These are phyloP conservation scores for Alopecurus myosuroides DNA, from an alignment of 176 grass and related monocot genomes.

Conservation along the genomic window DNA sequence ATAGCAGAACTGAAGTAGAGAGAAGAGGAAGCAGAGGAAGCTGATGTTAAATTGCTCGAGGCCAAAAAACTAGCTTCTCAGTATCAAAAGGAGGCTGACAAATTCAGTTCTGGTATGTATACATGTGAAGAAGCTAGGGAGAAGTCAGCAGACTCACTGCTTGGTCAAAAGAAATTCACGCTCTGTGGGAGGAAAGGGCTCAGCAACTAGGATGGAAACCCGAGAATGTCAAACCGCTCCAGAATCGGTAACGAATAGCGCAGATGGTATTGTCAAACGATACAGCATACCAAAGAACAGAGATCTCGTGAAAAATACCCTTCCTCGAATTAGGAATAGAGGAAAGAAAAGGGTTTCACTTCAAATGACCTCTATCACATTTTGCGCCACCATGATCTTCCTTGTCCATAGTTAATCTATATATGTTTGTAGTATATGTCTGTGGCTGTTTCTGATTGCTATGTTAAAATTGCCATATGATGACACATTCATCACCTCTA, in stretches of 20 bases:
- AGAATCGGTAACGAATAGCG: neutral
- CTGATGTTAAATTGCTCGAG: constrained; percentile 72
- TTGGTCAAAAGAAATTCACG: constrained; percentile 65
- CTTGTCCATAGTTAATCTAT: constrained; percentile 10
- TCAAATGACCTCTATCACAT: neutral
- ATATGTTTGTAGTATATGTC: neutral
- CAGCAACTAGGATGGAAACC: constrained; percentile 64
- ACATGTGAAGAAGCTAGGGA: constrained; percentile 88
- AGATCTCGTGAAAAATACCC: neutral
- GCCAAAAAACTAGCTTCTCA: constrained; percentile 89
- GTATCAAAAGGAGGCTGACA: constrained; percentile 97
- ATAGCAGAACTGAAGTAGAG: constrained; percentile 71
- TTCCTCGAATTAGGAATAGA: neutral
- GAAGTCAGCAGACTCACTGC: constrained; percentile 43
- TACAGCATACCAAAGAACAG: neutral
- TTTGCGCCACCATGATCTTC: neutral
- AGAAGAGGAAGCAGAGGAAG: constrained; percentile 77
- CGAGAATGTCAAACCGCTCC: constrained; percentile 14
- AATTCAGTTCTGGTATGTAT: constrained; percentile 92
- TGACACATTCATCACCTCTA: neutral
- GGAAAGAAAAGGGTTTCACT: neutral
- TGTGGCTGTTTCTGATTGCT: neutral
- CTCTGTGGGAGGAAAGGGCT: constrained; percentile 70
- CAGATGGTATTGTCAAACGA: neutral
- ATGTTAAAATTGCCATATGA: constrained; percentile 24